Percentiles rank a stretch among this genome's conserved stretches.
Conservation (phyloP, 345 rosid species). For the Brassica incana region DNA sequence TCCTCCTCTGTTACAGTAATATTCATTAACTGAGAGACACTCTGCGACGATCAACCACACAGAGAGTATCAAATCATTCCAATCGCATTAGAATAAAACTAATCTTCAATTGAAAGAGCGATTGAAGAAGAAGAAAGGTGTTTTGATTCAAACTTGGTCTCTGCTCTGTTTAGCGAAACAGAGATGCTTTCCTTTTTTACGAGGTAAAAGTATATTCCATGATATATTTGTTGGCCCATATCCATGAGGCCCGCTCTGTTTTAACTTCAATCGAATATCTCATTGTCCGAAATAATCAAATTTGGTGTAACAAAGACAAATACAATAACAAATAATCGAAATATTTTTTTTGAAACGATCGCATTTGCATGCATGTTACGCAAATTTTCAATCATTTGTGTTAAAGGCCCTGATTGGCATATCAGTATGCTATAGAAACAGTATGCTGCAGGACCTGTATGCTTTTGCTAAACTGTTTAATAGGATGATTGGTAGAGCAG, state of each 20-base stretch:
- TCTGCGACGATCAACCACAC: slow-evolving; percentile 20
- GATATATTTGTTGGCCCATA: slow-evolving; percentile 1
- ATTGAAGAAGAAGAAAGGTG: slow-evolving; percentile 7
- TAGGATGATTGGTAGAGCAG: too few relatives aligned
- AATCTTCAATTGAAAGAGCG: not conserved
- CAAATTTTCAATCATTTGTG: not conserved
- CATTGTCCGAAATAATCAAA: not conserved
- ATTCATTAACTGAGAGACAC: slow-evolving; percentile 65
- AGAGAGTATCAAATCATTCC: slow-evolving; percentile 22
- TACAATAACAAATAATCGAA: too few relatives aligned
- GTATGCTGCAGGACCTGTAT: too few relatives aligned
- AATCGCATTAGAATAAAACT: not conserved
- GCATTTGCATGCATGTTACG: not conserved
- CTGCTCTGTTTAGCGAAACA: slow-evolving; percentile 7
- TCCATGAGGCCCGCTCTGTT: slow-evolving; percentile 12
- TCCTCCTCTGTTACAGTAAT: slow-evolving; percentile 46
- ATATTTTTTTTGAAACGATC: too few relatives aligned
- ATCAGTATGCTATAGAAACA: too few relatives aligned
- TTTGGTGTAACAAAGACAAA: not conserved
- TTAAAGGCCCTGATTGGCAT: not conserved
- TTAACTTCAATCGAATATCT: not conserved
- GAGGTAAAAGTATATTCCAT: slow-evolving; percentile 4
- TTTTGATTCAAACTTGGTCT: slow-evolving; percentile 30
- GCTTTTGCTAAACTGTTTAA: too few relatives aligned
- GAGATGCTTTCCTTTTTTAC: not conserved